Conservation (phyloP, 2,329 filamentous ascomycete genomes). For the Xylariaceae sp. region DNA sequence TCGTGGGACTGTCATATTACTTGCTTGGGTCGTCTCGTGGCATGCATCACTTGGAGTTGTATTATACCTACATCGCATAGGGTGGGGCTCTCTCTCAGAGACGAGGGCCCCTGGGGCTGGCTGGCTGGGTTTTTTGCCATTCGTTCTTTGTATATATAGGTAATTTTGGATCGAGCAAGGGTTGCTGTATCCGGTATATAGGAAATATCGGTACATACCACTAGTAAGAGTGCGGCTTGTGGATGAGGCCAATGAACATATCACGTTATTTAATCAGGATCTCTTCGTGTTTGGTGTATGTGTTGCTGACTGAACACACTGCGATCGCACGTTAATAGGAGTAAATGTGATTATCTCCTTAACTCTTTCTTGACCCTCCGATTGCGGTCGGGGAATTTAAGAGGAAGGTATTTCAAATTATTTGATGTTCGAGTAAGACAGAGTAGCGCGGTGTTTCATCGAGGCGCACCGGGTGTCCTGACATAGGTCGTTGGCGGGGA, state of each 20-base stretch:
- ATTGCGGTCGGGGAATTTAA: too few species aligned
- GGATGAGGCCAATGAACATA: slow-evolving; percentile 1
- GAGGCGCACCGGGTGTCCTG: too few species aligned
- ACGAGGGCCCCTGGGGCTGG: neutral
- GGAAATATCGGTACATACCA: neutral
- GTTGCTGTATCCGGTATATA: neutral
- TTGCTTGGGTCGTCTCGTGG: neutral
- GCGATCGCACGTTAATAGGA: too few species aligned
- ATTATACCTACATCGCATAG: neutral
- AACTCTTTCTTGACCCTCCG: too few species aligned
- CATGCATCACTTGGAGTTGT: neutral
- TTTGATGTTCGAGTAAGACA: too few species aligned
- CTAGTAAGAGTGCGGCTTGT: neutral
- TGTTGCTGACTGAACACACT: too few species aligned
- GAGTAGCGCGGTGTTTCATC: too few species aligned
- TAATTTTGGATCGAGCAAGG: neutral
- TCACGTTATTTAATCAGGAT: too few species aligned
- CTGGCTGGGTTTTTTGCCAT: neutral
- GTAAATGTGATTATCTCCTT: too few species aligned
- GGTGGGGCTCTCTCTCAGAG: neutral
- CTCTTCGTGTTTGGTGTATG: neutral
- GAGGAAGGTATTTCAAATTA: too few species aligned
- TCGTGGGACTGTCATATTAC: neutral
- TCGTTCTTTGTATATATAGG: neutral
- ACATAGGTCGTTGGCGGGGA: too few species aligned